Evolutionary conservation across 768 basidiomycete species (phyloP), one percentile per base, ranked within the genome.

Genomic region (Tulasnella sp.): DNA sequence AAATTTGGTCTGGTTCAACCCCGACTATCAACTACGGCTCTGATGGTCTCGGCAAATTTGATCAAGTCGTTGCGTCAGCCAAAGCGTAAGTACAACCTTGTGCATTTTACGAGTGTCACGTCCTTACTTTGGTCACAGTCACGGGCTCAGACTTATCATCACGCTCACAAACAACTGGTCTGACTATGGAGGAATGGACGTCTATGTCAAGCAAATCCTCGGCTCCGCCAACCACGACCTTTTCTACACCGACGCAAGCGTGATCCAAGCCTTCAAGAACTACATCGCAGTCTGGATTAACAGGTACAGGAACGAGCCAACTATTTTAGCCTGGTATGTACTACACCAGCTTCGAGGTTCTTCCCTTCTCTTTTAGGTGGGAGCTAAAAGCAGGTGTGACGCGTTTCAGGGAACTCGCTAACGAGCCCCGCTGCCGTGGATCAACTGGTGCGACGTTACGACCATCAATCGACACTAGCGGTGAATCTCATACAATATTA

Each of bases 181-280:
- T 38, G 79, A 88, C 89, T 78, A 80, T 87, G 82, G 89, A 34
- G 90, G 89, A 45, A 90, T 91, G 89, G 89, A 91, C 77, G 88
- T 90, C 31, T 90, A 90, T 79, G 87, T 89, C 71, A 84, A 84
- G 31, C 89, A 90, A 67, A 76, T 76, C 39, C 36, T 69, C 11
- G 69, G 69, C 2, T 76, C 75, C 37, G 19, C n/a, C 11, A 45
- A 85, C 75, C 86, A 89, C 79, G 89, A 90, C 80, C 81, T 84
- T 17, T 90, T 90, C 84, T 91, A 90, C 82, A 89, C 89, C 34
- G 85, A 89, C 80, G 78, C 86, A 1, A 81, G 80, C 7, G 84
- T 89, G 71, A 87, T 85, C 49, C 82, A 81, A 22, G 86, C 86
- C 1, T 88, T 79, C 84, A 86, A 88, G 78, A 86, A 85, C 79